Percentiles rank a stretch among this genome's conserved stretches.
Conservation (phyloP, 495 filamentous ascomycete genomes). For the Penicillium paradoxum region DNA sequence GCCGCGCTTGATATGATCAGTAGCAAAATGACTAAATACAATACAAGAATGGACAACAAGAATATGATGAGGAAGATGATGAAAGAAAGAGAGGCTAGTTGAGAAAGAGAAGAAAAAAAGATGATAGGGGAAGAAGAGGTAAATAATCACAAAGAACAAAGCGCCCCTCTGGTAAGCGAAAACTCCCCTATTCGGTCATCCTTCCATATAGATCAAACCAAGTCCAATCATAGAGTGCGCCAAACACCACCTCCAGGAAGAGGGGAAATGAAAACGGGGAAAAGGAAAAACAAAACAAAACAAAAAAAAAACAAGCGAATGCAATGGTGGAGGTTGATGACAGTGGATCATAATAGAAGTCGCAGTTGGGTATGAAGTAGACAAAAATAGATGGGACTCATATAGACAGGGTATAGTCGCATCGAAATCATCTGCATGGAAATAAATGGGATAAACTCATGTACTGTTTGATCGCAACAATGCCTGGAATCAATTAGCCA, state of each 20-base stretch:
- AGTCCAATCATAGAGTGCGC: slow-evolving; percentile 19
- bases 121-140: not conserved
- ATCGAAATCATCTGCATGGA: slow-evolving; percentile 21
- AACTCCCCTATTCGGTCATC: slow-evolving; percentile 25
- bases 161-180: slow-evolving; percentile 17
- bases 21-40: slow-evolving; percentile 21
- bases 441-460: slow-evolving; percentile 22
- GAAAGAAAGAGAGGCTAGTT: not conserved
- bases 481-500: slow-evolving; percentile 23
- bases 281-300: not conserved
- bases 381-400: slow-evolving; percentile 18
- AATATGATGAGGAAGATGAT: slow-evolving; percentile 1
- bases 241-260: slow-evolving; percentile 19
- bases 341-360: slow-evolving; percentile 2
- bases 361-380: slow-evolving; percentile 20
- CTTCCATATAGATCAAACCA: slow-evolving; percentile 19
- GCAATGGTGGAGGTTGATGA: slow-evolving; percentile 12
- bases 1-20: slow-evolving; percentile 7
- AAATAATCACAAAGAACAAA: slow-evolving; percentile 7
- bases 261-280: not conserved
- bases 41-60: slow-evolving; percentile 16
- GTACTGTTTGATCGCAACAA: slow-evolving; percentile 41
- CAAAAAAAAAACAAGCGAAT: slow-evolving; percentile 18
- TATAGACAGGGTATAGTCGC: slow-evolving; percentile 33
- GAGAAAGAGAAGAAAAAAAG: not conserved